phyloP scores from a whole-genome alignment of 148 eudicot species.

The Nyssa sinensis region DNA sequence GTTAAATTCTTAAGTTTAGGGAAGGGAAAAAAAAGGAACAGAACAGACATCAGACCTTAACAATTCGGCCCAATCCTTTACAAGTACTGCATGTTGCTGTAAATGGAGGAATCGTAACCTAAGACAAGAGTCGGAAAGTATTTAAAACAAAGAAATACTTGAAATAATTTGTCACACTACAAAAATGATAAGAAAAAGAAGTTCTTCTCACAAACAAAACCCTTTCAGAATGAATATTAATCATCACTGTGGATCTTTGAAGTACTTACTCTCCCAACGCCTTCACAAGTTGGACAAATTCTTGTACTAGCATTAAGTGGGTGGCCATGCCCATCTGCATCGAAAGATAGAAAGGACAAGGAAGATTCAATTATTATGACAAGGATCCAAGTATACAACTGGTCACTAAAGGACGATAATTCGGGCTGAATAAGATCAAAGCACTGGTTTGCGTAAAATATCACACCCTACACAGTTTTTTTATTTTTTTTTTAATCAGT shows the following conservation, averaged over 20 bases:
- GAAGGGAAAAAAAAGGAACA: background rate
- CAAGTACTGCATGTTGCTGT: slow-evolving; percentile 69
- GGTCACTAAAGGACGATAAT: slow-evolving; percentile 3
- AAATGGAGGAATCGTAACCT: slow-evolving; percentile 88
- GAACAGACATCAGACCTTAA: slow-evolving; percentile 31
- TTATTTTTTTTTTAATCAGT: too few species aligned
- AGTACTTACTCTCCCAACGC: slow-evolving; percentile 70
- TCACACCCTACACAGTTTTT: background rate
- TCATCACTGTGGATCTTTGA: background rate
- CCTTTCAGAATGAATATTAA: background rate
- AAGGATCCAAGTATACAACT: slow-evolving; percentile 10
- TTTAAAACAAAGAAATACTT: slow-evolving; percentile 1
- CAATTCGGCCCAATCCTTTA: slow-evolving; percentile 72
- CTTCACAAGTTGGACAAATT: slow-evolving; percentile 74
- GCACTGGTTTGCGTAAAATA: background rate
- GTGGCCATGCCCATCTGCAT: slow-evolving; percentile 80
- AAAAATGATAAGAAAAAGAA: background rate
- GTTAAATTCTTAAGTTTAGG: background rate
- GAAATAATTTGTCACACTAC: background rate
- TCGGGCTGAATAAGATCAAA: background rate
- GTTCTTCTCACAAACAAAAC: background rate
- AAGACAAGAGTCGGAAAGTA: slow-evolving; percentile 16
- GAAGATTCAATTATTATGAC: slow-evolving; percentile 11
- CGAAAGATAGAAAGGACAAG: slow-evolving; percentile 25
- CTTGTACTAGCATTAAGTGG: slow-evolving; percentile 68